These are phyloP conservation scores for Trypanosomatidae sp. DNA, from an alignment of 208 protist species.

Conservation along the genomic window DNA sequence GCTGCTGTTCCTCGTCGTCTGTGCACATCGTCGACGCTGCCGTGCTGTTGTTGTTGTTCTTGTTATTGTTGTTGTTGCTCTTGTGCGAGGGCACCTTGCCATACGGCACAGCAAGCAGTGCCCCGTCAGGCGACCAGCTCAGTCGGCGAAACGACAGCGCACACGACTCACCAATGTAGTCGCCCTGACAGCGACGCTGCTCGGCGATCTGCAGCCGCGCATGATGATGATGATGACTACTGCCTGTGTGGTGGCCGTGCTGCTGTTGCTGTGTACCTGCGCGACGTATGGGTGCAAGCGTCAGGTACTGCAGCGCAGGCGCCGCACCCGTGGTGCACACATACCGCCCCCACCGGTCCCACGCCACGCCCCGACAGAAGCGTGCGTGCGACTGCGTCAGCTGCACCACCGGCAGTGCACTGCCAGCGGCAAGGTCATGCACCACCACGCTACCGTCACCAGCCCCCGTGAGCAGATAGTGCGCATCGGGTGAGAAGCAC, in stretches of 20 bases:
- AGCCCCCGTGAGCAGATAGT: conserved; percentile 58
- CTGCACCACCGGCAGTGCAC: conserved; percentile 53
- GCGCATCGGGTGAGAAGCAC: conserved; percentile 72
- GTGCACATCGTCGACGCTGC: neutral
- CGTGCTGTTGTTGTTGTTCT: neutral
- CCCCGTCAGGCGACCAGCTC: conserved; percentile 67
- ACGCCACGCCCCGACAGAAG: conserved; percentile 80
- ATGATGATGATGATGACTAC: conserved; percentile 1
- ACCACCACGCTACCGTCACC: conserved; percentile 71
- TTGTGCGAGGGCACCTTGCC: conserved; percentile 27
- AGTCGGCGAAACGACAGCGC: conserved; percentile 62
- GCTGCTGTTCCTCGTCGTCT: too few species aligned
- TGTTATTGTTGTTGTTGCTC: conserved; percentile 1
- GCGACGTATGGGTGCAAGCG: conserved; percentile 12
- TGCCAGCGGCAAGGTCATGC: conserved; percentile 47
- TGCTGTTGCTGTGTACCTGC: neutral
- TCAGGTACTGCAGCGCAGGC: conserved; percentile 61
- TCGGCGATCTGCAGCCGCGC: conserved; percentile 29
- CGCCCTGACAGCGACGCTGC: conserved; percentile 41
- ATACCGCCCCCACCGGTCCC: conserved; percentile 70
- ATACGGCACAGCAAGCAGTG: conserved; percentile 63
- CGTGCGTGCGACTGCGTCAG: conserved; percentile 46
- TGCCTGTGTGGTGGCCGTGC: neutral
- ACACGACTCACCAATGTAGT: conserved; percentile 67
- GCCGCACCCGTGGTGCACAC: conserved; percentile 51